Evolutionary conservation across 129 eudicot genomes (phyloP).

Genomic region (Pittosporum tobira): DNA sequence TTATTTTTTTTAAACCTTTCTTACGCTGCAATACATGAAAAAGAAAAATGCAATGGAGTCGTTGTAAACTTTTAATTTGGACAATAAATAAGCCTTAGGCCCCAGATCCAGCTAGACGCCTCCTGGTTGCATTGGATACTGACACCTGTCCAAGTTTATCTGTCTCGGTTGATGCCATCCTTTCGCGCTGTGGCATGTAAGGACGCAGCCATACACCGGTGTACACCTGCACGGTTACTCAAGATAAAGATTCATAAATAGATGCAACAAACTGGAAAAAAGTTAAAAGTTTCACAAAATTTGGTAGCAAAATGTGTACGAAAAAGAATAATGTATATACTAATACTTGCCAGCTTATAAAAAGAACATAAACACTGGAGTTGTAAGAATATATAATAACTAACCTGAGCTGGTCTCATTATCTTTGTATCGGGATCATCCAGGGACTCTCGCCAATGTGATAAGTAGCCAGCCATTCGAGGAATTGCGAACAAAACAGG

Average conservation of each 20-base stretch:
- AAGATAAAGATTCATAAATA: too few relatives aligned
- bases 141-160: constrained; percentile 85
- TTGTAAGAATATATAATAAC: too few relatives aligned
- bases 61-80: neutral
- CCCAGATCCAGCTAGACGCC: constrained; percentile 77
- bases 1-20: too few relatives aligned
- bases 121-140: constrained; percentile 81
- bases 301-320: too few relatives aligned
- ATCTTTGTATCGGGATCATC: constrained; percentile 99
- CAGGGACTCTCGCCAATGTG: constrained; percentile 95
- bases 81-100: constrained; percentile 15
- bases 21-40: too few relatives aligned
- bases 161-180: constrained; percentile 34
- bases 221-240: constrained; percentile 53
- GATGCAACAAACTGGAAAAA: too few relatives aligned
- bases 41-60: too few relatives aligned
- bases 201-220: constrained; percentile 89
- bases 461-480: constrained; percentile 95
- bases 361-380: too few relatives aligned
- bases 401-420: constrained; percentile 97
- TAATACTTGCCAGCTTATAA: too few relatives aligned
- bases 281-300: too few relatives aligned
- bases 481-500: constrained; percentile 92
- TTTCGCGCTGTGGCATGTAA: constrained; percentile 56
- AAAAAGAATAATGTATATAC: too few relatives aligned